Evolutionary conservation across 2,329 filamentous ascomycete genomes (phyloP).

Genomic region (Penicillium glabrum): DNA sequence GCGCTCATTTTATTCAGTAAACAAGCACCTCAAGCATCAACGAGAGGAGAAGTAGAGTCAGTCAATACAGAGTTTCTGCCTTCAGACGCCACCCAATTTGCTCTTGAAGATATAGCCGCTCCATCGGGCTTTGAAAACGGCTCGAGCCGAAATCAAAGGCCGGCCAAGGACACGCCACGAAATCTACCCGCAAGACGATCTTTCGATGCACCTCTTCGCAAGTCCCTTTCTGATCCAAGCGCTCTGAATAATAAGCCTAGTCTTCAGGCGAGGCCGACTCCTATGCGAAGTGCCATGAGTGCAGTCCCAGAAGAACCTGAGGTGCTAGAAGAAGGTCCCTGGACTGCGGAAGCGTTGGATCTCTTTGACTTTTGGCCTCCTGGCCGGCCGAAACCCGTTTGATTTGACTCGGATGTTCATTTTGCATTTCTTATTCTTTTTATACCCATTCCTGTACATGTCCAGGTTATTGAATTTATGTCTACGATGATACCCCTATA

Average conservation of each 20-base stretch:
- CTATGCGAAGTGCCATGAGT: constrained; percentile 20
- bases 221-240: constrained; percentile 37
- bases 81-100: constrained; percentile 29
- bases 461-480: background rate
- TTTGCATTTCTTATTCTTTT: background rate
- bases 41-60: background rate
- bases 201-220: constrained; percentile 24
- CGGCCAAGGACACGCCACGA: background rate
- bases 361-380: constrained; percentile 46
- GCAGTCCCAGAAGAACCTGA: constrained; percentile 14
- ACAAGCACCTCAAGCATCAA: background rate
- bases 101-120: constrained; percentile 27
- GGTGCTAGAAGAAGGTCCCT: constrained; percentile 36
- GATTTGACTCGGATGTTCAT: background rate
- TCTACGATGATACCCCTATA: constrained; percentile 19
- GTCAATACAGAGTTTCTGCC: constrained; percentile 27
- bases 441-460: background rate
- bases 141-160: background rate
- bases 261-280: constrained; percentile 12
- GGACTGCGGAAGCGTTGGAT: constrained; percentile 44
- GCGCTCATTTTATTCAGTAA: constrained; percentile 9
- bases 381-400: constrained; percentile 35
- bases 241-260: constrained; percentile 22
- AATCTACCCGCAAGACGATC: constrained; percentile 6
- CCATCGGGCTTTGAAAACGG: background rate